Evolutionary conservation across 805 yeast genomes (phyloP).

Genomic region (Candida odintsovae): DNA sequence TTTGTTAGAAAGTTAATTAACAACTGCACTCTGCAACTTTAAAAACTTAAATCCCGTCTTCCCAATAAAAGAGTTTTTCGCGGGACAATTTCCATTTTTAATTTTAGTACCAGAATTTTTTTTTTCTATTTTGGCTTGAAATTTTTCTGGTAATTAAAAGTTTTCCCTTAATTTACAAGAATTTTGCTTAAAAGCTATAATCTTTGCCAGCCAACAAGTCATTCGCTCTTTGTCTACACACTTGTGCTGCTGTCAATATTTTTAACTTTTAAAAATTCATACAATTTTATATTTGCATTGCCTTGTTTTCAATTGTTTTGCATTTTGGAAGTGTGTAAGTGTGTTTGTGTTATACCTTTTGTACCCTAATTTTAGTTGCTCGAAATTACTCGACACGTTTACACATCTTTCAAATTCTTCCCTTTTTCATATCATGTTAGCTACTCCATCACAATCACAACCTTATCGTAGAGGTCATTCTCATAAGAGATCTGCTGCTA

Average conservation of each 20-base stretch:
- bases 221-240: neutral
- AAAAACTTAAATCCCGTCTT: too few relatives aligned
- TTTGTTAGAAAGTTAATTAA: too few relatives aligned
- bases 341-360: neutral
- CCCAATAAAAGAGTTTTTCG: too few relatives aligned
- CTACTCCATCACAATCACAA: constrained; percentile 9
- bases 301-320: neutral
- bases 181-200: too few relatives aligned
- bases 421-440: constrained; percentile 6
- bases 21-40: too few relatives aligned
- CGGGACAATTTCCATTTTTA: neutral
- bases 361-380: neutral
- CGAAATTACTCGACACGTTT: neutral
- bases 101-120: too few relatives aligned
- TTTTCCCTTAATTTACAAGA: neutral
- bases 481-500: constrained; percentile 83
- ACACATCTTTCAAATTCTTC: neutral
- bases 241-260: neutral
- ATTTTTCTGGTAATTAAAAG: neutral
- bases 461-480: constrained; percentile 52
- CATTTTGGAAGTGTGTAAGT: neutral
- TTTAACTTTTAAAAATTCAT: too few relatives aligned
- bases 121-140: neutral
- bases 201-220: neutral
- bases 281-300: too few relatives aligned